These are phyloP conservation scores for Elaeis oleifera DNA, from an alignment of 202 grass and related monocot genomes.

Conservation along the genomic window DNA sequence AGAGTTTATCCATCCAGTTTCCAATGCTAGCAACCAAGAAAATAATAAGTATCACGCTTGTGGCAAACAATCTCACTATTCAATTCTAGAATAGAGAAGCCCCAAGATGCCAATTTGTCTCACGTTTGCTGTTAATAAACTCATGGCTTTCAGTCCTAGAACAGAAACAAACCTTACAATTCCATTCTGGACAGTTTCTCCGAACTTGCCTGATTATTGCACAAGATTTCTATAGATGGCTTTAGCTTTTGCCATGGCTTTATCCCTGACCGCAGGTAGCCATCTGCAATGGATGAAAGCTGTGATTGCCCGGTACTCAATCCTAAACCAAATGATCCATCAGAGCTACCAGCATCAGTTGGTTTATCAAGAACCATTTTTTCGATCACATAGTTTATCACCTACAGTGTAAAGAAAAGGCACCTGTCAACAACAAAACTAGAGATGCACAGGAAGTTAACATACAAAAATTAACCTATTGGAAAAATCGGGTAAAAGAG, in stretches of 20 bases:
- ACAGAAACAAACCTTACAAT: too few relatives aligned
- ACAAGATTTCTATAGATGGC: slow-evolving; percentile 72
- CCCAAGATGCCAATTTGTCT: too few relatives aligned
- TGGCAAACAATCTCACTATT: too few relatives aligned
- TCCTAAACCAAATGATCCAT: slow-evolving; percentile 51
- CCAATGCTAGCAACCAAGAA: too few relatives aligned
- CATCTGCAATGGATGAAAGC: slow-evolving; percentile 43
- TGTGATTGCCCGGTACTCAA: slow-evolving; percentile 43
- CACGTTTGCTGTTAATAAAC: too few relatives aligned
- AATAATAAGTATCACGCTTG: too few relatives aligned
- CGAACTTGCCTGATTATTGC: slow-evolving; percentile 78
- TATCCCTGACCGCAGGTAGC: slow-evolving; percentile 45
- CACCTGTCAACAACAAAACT: background rate
- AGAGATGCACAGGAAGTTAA: too few relatives aligned
- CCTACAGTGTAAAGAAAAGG: slow-evolving; percentile 37
- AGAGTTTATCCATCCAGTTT: too few relatives aligned
- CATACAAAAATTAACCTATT: too few relatives aligned
- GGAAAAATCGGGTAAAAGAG: too few relatives aligned
- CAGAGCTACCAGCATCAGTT: slow-evolving; percentile 54
- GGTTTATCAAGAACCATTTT: slow-evolving; percentile 81
- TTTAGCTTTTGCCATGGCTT: slow-evolving; percentile 77
- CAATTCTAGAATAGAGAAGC: too few relatives aligned
- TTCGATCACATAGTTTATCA: slow-evolving; percentile 84
- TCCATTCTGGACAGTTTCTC: background rate
- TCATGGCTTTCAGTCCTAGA: too few relatives aligned